phyloP scores from a whole-genome alignment of 208 protist species.

The Crithidia fasciculata region DNA sequence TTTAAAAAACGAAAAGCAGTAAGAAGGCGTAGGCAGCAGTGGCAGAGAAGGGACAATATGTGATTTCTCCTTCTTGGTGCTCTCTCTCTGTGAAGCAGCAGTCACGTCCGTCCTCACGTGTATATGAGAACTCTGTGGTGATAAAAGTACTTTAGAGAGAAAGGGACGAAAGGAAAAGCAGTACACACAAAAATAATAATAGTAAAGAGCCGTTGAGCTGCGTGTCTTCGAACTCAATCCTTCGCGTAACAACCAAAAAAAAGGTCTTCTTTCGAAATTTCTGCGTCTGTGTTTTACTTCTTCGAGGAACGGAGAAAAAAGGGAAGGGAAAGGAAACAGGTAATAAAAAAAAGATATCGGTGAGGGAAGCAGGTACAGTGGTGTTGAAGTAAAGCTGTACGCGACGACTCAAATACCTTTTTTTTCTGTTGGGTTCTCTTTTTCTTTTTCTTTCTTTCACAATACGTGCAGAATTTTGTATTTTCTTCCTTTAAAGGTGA shows the following conservation, averaged over 20 bases:
- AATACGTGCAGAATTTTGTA: background rate
- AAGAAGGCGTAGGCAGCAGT: background rate
- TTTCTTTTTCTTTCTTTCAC: background rate
- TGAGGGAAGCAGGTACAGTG: background rate
- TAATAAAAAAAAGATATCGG: background rate
- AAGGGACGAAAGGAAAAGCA: background rate
- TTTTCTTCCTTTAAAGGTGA: background rate
- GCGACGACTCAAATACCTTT: background rate
- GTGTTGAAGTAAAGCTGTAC: background rate
- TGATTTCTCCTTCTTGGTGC: too few species aligned
- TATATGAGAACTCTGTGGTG: too few species aligned
- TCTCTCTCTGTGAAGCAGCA: too few species aligned
- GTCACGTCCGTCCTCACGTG: too few species aligned
- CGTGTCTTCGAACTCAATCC: too few species aligned
- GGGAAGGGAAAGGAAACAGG: slow-evolving; percentile 15
- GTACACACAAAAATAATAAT: background rate
- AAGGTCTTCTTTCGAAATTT: background rate
- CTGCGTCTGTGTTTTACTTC: slow-evolving; percentile 2
- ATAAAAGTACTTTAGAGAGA: too few species aligned
- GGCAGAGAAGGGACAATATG: too few species aligned
- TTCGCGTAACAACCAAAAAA: background rate
- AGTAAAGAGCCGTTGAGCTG: too few species aligned
- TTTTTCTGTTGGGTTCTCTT: background rate
- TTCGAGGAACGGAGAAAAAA: background rate
- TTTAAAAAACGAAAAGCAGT: background rate